Conservation (phyloP, 768 basidiomycete species). For the Kwoniella mangroviensis region DNA sequence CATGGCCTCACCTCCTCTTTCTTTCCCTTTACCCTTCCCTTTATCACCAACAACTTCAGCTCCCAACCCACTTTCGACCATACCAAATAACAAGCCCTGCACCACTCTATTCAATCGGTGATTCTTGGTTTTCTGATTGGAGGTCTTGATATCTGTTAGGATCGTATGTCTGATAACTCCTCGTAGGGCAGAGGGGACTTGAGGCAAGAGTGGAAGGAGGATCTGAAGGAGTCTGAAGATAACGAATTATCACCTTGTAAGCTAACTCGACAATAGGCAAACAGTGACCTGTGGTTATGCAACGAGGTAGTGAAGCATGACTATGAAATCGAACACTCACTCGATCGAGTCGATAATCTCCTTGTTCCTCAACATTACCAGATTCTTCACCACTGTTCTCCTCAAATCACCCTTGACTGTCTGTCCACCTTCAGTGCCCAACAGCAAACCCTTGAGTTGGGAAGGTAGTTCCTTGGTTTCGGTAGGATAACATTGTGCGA, state of each 20-base stretch:
- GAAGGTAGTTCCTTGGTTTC: slow-evolving; percentile 85
- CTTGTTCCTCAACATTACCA: slow-evolving; percentile 92
- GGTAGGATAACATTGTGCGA: slow-evolving; percentile 90
- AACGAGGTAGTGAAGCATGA: background rate
- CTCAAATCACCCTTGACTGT: slow-evolving; percentile 62
- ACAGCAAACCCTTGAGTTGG: slow-evolving; percentile 75
- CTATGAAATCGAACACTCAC: slow-evolving; percentile 62
- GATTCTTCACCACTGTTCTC: slow-evolving; percentile 81
- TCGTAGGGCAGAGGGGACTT: slow-evolving; percentile 83
- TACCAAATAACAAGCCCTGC: slow-evolving; percentile 91
- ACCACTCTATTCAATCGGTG: slow-evolving; percentile 96
- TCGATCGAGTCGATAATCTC: slow-evolving; percentile 88
- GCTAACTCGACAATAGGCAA: background rate
- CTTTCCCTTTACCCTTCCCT: slow-evolving; percentile 61
- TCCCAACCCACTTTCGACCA: slow-evolving; percentile 92
- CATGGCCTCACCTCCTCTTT: slow-evolving; percentile 81
- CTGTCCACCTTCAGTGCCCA: slow-evolving; percentile 61
- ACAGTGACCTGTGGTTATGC: background rate
- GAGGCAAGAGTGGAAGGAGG: slow-evolving; percentile 94
- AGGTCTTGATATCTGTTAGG: slow-evolving; percentile 86
- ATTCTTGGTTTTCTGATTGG: slow-evolving; percentile 84
- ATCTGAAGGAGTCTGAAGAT: slow-evolving; percentile 75
- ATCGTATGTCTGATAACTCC: slow-evolving; percentile 92
- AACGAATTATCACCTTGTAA: background rate
- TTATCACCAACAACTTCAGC: slow-evolving; percentile 81